Percentiles rank a stretch among this genome's conserved stretches.
Conservation (phyloP, 805 yeast species). For the Huiozyma naganishii region DNA sequence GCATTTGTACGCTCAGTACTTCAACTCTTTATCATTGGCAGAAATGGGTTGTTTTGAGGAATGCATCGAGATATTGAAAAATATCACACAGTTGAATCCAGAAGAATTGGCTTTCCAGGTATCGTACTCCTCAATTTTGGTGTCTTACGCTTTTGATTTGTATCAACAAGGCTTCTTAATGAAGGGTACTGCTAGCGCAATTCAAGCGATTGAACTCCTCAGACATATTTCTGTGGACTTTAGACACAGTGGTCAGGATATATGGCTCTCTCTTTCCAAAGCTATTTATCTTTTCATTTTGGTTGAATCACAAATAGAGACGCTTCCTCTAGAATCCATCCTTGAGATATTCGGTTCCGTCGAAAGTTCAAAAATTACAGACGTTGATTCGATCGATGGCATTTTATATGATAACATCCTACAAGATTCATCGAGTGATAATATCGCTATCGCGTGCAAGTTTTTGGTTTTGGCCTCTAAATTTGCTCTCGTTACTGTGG, state of each 20-base stretch:
- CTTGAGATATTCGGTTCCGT: conserved; percentile 20
- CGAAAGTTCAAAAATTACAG: conserved; percentile 13
- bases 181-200: conserved; percentile 44
- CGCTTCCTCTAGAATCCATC: conserved; percentile 39
- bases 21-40: conserved; percentile 55
- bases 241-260: conserved; percentile 31
- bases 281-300: conserved; percentile 41
- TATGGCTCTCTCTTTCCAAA: conserved; percentile 62
- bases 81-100: conserved; percentile 34
- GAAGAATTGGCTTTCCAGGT: conserved; percentile 40
- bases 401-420: conserved; percentile 11
- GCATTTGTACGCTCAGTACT: conserved; percentile 53
- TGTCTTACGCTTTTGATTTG: conserved; percentile 43
- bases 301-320: conserved; percentile 42
- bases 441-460: conserved; percentile 29
- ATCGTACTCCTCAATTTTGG: conserved; percentile 46
- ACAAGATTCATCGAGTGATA: conserved; percentile 16
- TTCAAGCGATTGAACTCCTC: conserved; percentile 33
- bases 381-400: conserved; percentile 21
- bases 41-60: conserved; percentile 55
- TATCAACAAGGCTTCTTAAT: conserved; percentile 54
- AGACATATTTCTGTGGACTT: conserved; percentile 11
- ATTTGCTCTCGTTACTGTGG: conserved; percentile 29
- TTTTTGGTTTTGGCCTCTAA: conserved; percentile 38
- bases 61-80: conserved; percentile 40